A percentile compares a stretch with the other conserved stretches of the same genome.
Conservation (phyloP, 192 early-diverging fungal species). For the Linnemannia exigua region DNA sequence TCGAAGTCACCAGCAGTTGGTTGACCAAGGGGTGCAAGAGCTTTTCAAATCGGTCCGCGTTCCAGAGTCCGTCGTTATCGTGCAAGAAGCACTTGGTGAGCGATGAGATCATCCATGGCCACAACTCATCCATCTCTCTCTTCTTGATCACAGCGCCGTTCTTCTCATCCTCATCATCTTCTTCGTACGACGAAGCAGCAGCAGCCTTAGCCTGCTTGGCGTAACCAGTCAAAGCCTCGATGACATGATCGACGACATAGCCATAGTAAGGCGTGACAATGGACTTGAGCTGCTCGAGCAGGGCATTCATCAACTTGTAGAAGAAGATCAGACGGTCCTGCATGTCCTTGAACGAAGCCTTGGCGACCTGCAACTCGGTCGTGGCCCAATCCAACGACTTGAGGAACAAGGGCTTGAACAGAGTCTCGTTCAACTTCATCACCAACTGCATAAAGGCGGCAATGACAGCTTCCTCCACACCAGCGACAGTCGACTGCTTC, state of each 20-base stretch:
- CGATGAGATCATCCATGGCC: constrained; percentile 79
- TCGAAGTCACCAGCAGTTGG: constrained; percentile 77
- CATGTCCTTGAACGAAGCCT: constrained; percentile 34
- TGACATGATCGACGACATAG: constrained; percentile 79
- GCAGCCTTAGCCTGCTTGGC: constrained; percentile 39
- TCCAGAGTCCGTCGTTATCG: constrained; percentile 79
- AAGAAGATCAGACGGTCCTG: constrained; percentile 59
- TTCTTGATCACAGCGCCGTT: constrained; percentile 39
- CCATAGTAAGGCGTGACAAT: constrained; percentile 83
- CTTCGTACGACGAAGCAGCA: constrained; percentile 30
- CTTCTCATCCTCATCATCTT: constrained; percentile 56
- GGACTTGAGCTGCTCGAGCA: constrained; percentile 64
- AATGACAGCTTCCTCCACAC: constrained; percentile 79
- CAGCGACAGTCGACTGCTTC: constrained; percentile 57
- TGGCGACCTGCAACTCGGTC: constrained; percentile 55
- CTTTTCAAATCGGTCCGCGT: constrained; percentile 82
- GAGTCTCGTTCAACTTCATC: constrained; percentile 93
- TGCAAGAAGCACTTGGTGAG: constrained; percentile 77
- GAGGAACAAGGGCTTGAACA: constrained; percentile 95
- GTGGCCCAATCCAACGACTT: constrained; percentile 87
- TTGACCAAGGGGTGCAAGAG: constrained; percentile 78
- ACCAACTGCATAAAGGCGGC: constrained; percentile 85
- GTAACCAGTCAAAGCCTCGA: constrained; percentile 69
- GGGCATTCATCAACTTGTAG: constrained; percentile 57
- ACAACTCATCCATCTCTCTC: constrained; percentile 70